Evolutionary conservation across 345 rosid genomes (phyloP).

Genomic region (Eucalyptus tenuipes): DNA sequence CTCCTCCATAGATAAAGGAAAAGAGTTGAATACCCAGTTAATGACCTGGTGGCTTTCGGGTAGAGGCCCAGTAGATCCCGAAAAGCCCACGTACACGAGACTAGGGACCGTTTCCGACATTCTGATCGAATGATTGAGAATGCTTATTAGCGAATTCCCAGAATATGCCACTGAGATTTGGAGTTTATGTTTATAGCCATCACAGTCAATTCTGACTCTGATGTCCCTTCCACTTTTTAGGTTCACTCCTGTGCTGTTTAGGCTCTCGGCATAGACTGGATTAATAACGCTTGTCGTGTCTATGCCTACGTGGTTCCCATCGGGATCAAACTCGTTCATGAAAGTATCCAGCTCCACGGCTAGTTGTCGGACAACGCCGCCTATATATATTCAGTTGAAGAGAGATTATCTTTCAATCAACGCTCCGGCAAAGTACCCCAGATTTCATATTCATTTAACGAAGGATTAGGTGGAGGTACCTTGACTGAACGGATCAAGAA

Average conservation of each 20-base stretch:
- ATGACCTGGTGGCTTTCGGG: constrained; percentile 10
- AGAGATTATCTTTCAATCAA: background rate
- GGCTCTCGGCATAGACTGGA: constrained; percentile 1
- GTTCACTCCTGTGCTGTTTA: constrained; percentile 9
- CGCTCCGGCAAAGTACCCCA: background rate
- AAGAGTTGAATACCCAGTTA: constrained; percentile 3
- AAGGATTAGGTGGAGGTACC: background rate
- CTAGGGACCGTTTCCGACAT: constrained; percentile 4
- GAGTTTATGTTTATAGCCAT: background rate
- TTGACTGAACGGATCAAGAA: constrained; percentile 10
- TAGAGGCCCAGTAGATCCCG: constrained; percentile 11
- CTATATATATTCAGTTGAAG: background rate
- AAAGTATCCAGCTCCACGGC: constrained; percentile 28
- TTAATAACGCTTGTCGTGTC: constrained; percentile 3
- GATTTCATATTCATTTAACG: background rate
- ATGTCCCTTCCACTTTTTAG: constrained; percentile 24
- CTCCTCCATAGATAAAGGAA: background rate
- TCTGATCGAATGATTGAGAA: constrained; percentile 16
- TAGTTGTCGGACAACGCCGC: constrained; percentile 4
- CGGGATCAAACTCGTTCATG: constrained; percentile 19
- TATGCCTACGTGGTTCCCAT: constrained; percentile 19
- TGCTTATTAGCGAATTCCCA: background rate
- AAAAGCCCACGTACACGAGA: constrained; percentile 15
- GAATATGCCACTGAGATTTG: constrained; percentile 10
- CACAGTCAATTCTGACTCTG: constrained; percentile 1